Base-by-base conservation (phyloP, 192 early-diverging fungal species). In the Chytriomyces sp. region DNA sequence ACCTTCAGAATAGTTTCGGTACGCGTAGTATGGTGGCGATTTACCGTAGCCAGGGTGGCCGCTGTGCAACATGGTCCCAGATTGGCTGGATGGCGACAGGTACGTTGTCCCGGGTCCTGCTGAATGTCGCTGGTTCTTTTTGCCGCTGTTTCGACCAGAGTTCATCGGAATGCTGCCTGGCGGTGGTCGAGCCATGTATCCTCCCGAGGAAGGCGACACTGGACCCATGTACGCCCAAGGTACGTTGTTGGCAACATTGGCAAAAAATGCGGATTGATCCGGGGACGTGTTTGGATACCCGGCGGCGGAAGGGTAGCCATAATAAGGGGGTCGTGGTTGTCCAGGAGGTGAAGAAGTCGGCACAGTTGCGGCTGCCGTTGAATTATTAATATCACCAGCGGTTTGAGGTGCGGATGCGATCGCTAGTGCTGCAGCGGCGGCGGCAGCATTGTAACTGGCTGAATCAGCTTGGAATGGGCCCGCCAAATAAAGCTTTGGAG, bases 371-470 rank as follows among this genome's bases (percentile, higher is more conserved):
- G 61, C 45, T n/a, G 71, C 8, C 9, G 48, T 11, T 23, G 61
- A 23, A 28, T 28, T 43, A 16, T 13, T 26, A 16, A 43, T 26
- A 62, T 45, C 45, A 9, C 23, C 60, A 18, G 47, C 9, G 10
- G 68, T 26, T 53, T 16, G 49, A 44, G 68, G 68, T 53, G 68
- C 68, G 7, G 50, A 69, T 9, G 71, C 71, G 7, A 49, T 35
- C 7, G 71, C 71, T 18, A 60, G 43, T 16, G 60, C 59, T 10
- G 71, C 71, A 44, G 71, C 71, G 2, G 71, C 71, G 8, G 71
- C 71, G 6, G 71, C 71, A 2, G 71, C 71, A 62, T 73, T 73
- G 46, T 62, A 73, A n/a, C 44, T 73, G 16, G 71, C 71, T 10
- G 71, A 60, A 45, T 73, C 71, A 10, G 71, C 8, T 62, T 73